These are phyloP conservation scores for Sporisorium exsertum DNA, from an alignment of 1,284 basidiomycete species.

Conservation along the genomic window DNA sequence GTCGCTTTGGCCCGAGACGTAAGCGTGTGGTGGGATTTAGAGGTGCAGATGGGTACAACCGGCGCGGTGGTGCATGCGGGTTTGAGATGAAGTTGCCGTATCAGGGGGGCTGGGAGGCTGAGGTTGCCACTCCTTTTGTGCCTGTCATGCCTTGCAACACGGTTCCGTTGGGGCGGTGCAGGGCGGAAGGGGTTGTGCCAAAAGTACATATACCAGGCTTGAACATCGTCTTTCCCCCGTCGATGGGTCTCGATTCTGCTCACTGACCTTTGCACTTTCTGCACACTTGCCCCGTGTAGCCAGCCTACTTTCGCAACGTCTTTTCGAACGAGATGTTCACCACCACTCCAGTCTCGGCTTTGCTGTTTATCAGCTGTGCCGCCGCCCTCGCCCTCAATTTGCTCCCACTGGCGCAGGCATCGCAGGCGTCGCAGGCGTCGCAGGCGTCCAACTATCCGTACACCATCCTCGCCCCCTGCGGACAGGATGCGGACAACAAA, in stretches of 20 bases:
- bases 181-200: too few relatives aligned
- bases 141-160: too few relatives aligned
- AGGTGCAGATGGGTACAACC: background rate
- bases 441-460: background rate
- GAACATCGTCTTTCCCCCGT: too few relatives aligned
- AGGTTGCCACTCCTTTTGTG: background rate
- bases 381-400: background rate
- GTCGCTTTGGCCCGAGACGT: too few relatives aligned
- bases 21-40: too few relatives aligned
- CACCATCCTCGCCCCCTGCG: slow-evolving; percentile 22
- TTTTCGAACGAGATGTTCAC: background rate
- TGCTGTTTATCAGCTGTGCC: background rate
- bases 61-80: background rate
- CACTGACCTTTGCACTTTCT: too few relatives aligned
- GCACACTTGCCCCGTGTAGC: background rate
- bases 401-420: too few relatives aligned
- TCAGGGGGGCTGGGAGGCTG: background rate
- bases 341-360: background rate
- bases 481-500: background rate
- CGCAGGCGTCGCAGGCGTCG: too few relatives aligned
- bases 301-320: too few relatives aligned
- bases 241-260: background rate
- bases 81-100: background rate
- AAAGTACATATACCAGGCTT: too few relatives aligned
- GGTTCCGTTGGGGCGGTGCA: too few relatives aligned